Evolutionary conservation across 441 rosid species (phyloP), one percentile per base, ranked within the genome.

Genomic region (Croton laevigatus): DNA sequence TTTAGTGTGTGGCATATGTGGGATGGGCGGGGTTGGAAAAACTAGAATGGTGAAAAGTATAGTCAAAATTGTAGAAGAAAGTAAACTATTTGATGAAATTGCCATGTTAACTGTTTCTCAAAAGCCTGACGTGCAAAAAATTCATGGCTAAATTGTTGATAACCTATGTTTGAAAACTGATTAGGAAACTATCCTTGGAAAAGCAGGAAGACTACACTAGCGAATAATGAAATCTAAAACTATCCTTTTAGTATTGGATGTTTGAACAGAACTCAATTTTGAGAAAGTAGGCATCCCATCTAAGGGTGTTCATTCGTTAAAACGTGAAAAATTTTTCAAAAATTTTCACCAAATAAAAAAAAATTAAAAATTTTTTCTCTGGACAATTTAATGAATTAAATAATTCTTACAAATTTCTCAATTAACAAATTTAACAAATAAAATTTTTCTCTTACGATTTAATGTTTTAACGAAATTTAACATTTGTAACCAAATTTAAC

Each of bases 181-280:
- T 23, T 7, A 27, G 49, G 12, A 45, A 0, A 9, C 20, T 49
- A 12, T 46, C 3, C 7, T 4, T 46, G 40, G 7, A 20, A 32
- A 55, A 12, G 55, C 68, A 14, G 9, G 38, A 8, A 6, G 10
- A 12, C 68, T 45, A 2, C 55, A 13, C 14, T 0, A 32, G 3
- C 27, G 40, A 22, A 5, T 46, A 0, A 48, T 8, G 17, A 45
- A 9, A 9, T 3, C 3, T 10, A 0, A 0, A 3, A 4, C 7
- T 0, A 16, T 75, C 23, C 81, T 79, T 11, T 0, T 75, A 10
- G 4, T 66, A 32, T 20, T 66, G 9, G 63, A 64, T 46, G 68
- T 64, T 45, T 64, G 68, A 40, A 3, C 14, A 6, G 5, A 45
- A 20, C 12, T 46, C 6, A 17, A 34, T 59, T 6, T 59, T 16